Evolutionary conservation across 805 yeast species (phyloP), one percentile per base, ranked within the genome.

Genomic region (Sugiyamaella mastotermitis): DNA sequence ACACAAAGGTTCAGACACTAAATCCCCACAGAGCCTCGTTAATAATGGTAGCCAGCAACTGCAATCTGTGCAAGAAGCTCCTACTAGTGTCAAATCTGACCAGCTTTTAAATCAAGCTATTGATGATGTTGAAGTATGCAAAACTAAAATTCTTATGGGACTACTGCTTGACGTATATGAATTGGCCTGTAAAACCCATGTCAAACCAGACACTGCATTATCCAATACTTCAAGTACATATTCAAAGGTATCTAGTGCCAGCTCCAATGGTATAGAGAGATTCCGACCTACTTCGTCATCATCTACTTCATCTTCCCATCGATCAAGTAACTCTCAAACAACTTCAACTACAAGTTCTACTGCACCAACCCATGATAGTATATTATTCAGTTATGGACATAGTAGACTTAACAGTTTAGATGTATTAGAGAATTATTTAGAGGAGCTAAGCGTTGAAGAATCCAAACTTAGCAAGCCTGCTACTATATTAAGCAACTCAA

Each of bases 131-230:
- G 49, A 47, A 21, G 16, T 40, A 13, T 40, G 33, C n/a, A 37
- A 41, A 26, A 38, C 51, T 47, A 68, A 61, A 14, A 53, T 74
- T 22, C 65, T 76, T 8, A 47, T 76, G 27, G 61, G 68, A 17
- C 55, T 67, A 37, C 48, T 74, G 4, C 62, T 69, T 10, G 54
- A 50, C 30, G 40, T 48, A 22, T 26, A 41, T 33, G 50, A 49
- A 27, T 36, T 45, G 11, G 15, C 43, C n/a, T 37, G 37, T 16
- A 18, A 29, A 7, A 21, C 14, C 2, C 17, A 20, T 6, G 14
- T 29, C 4, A 33, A 17, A 5, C 6, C 6, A 31, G 13, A 9
- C n/a, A 23, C 10, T 23, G 26, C n/a, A n/a, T n/a, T n/a, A n/a
- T n/a, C n/a, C n/a, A n/a, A n/a, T n/a, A n/a, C n/a, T n/a, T n/a